Evolutionary conservation across 352 stramenopile genomes (phyloP), one percentile per base, ranked within the genome.

Genomic region (Globisporangium paddicum): DNA sequence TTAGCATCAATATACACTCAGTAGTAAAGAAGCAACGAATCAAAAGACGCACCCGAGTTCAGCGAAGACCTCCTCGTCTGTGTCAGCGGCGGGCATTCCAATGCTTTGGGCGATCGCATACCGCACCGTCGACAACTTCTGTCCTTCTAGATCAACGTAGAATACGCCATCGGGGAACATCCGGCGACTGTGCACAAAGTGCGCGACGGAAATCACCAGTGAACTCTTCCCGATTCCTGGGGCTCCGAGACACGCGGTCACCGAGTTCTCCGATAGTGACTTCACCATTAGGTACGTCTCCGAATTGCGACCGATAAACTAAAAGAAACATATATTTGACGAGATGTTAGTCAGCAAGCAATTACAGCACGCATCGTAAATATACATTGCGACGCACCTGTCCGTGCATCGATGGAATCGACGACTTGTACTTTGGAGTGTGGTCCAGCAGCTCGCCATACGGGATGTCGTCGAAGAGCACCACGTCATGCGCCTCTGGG

Each of bases 51-150:
- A 79, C 75, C 76, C 76, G 40, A 93, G 65, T 42, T 91, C 83
- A 19, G 76, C 81, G 62, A 91, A 93, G 0, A 89, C 75, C 64
- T 91, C 80, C 74, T 89, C 79, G 47, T 93, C 77, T 0, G 81
- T 86, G 40, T 90, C 78, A 0, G 81, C 81, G 10, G 77, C 78
- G 49, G 79, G 75, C 58, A 93, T 88, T 0, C 83, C 79, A 52
- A 90, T 89, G 18, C 74, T 89, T 47, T 90, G 83, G 13, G 81
- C 81, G 35, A 93, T 93, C 11, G 83, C 83, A 63, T 91, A 93
- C 28, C 79, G 77, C 23, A 93, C 77, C 45, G 83, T 88, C 13
- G 79, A 90, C 9, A 85, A 68, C 52, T 93, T 89, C 30, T 90
- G 81, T 10, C 81, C 81, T 75, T 93, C 83, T 30, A 93, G 63